Evolutionary conservation across 2,329 filamentous ascomycete species (phyloP), one percentile per base, ranked within the genome.

Genomic region (Lomentospora prolificans): DNA sequence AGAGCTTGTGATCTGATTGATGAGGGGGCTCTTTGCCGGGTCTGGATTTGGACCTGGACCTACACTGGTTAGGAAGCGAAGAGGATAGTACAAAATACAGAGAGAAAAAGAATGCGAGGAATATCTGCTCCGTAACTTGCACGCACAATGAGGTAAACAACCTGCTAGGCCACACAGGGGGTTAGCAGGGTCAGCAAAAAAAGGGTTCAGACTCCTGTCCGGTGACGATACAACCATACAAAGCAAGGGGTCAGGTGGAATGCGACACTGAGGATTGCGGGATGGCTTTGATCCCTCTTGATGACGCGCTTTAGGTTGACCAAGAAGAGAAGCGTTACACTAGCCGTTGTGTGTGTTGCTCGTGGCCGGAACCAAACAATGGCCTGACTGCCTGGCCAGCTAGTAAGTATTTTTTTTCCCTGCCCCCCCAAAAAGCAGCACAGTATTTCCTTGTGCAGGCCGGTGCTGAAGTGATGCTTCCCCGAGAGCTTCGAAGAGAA

Each of bases 231-330:
- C 22, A 25, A 25, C 17, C 22, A 19, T 48, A 27, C 17, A 48
- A 10, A 48, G 44, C 44, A 48, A 19, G 44, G 44, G 44, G 24
- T 22, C 17, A 22, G 44, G 44, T 25, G 36, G 24, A 22, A 3
- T 48, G 44, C 44, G 10, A 48, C 44, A 22, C 44, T 33, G 44
- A 48, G 44, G 44, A 48, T 48, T 48, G 44, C 44, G 44, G 44
- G 44, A 48, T 10, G 44, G 14, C 17, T 22, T 27, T 22, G 17
- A 25, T 19, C 12, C 30, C 30, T 33, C 22, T 25, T 48, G 44
- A 48, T 48, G 44, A 48, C 44, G 44, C 44, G 44, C 44, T 48
- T 48, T 48, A 48, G 44, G 7, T 48, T 48, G 17, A 22, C 44
- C 44, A 12, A 48, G 24, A 48, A 25, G 44, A 48, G 44, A 48